Percentiles rank a stretch among this genome's conserved stretches.
These are phyloP conservation scores for Fusarium transvaalense DNA, from an alignment of 2,329 filamentous ascomycete genomes.

Conservation along the genomic window DNA sequence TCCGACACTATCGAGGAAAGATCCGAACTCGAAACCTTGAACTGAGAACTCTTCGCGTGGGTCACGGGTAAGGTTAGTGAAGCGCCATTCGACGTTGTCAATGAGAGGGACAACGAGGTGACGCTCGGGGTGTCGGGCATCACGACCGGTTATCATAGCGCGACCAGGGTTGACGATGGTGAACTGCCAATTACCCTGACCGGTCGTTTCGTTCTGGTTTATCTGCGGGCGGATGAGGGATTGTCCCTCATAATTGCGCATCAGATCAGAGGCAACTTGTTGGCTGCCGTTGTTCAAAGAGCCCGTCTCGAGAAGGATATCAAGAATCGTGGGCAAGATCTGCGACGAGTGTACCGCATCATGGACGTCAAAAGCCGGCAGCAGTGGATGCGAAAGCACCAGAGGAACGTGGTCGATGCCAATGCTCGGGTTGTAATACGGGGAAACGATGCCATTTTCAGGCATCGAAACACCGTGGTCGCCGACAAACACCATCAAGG, in stretches of 20 bases:
- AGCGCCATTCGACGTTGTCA: slow-evolving; percentile 51
- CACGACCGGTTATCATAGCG: slow-evolving; percentile 50
- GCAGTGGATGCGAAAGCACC: slow-evolving; percentile 50
- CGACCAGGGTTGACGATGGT: slow-evolving; percentile 52
- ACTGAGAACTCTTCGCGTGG: slow-evolving; percentile 44
- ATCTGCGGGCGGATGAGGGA: slow-evolving; percentile 48
- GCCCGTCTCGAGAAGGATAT: slow-evolving; percentile 49
- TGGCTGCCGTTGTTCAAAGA: slow-evolving; percentile 44
- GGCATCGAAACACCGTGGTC: slow-evolving; percentile 53
- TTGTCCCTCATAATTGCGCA: slow-evolving; percentile 51
- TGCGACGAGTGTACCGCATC: slow-evolving; percentile 50
- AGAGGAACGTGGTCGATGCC: slow-evolving; percentile 50
- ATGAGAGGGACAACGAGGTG: slow-evolving; percentile 51
- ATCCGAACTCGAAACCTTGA: slow-evolving; percentile 47
- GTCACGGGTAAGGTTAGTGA: slow-evolving; percentile 48
- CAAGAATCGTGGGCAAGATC: slow-evolving; percentile 51
- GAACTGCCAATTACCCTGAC: slow-evolving; percentile 52
- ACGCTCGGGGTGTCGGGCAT: slow-evolving; percentile 49
- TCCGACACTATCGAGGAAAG: slow-evolving; percentile 44
- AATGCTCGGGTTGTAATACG: slow-evolving; percentile 52
- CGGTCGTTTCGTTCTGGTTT: slow-evolving; percentile 27
- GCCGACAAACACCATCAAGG: slow-evolving; percentile 51
- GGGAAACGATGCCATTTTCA: slow-evolving; percentile 48
- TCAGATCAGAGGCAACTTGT: slow-evolving; percentile 42
- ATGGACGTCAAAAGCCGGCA: slow-evolving; percentile 48